Evolutionary conservation across 768 basidiomycete species (phyloP).

Genomic region (Ramaria sp.): DNA sequence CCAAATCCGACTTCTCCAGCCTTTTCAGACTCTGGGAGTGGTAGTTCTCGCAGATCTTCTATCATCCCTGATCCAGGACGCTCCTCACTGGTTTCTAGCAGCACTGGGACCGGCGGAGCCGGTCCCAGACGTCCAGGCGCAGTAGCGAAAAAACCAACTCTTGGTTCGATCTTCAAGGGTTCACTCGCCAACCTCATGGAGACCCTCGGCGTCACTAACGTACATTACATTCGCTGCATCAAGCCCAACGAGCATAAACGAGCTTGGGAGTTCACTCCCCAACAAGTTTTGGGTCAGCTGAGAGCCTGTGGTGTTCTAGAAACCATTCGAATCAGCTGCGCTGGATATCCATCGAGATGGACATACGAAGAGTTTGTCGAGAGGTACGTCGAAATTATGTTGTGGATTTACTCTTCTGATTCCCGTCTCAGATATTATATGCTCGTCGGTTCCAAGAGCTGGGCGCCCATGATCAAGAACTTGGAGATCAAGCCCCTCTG

Average conservation of each 20-base stretch:
- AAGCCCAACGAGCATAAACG: slow-evolving; percentile 96
- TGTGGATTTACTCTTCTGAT: neutral
- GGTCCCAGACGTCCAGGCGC: slow-evolving; percentile 51
- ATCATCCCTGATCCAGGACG: slow-evolving; percentile 84
- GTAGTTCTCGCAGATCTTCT: slow-evolving; percentile 70
- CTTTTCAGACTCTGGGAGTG: slow-evolving; percentile 67
- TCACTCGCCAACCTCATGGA: slow-evolving; percentile 93
- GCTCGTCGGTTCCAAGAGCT: slow-evolving; percentile 79
- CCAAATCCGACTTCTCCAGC: slow-evolving; percentile 68
- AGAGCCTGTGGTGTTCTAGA: slow-evolving; percentile 98
- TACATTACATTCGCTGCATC: slow-evolving; percentile 98
- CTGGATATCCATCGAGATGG: slow-evolving; percentile 97
- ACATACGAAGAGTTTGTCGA: slow-evolving; percentile 98
- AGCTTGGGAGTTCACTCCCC: slow-evolving; percentile 94
- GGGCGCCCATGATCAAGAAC: slow-evolving; percentile 77
- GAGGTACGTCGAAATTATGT: slow-evolving; percentile 42
- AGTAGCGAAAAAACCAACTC: slow-evolving; percentile 82
- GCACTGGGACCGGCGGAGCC: slow-evolving; percentile 23
- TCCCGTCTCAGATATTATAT: slow-evolving; percentile 75
- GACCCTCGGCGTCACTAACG: slow-evolving; percentile 93
- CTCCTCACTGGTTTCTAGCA: slow-evolving; percentile 51
- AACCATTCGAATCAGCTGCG: slow-evolving; percentile 97
- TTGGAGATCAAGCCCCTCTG: slow-evolving; percentile 77
- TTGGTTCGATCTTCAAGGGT: slow-evolving; percentile 97
- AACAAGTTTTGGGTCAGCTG: slow-evolving; percentile 89